Conservation (phyloP, 345 rosid species). For the Lumnitzera littorea region DNA sequence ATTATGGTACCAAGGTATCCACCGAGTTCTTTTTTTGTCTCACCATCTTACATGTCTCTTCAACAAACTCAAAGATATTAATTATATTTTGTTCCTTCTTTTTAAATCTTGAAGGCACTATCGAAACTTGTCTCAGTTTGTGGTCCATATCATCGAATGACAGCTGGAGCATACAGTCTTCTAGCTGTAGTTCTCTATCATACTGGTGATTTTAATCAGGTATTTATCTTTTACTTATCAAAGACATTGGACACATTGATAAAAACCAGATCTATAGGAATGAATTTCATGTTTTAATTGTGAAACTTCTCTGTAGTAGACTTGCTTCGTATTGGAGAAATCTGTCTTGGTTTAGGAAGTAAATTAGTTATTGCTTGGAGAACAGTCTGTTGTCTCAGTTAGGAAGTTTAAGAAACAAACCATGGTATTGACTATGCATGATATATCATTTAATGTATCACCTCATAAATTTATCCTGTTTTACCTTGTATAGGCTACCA, state of each 20-base stretch:
- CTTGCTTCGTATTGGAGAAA: no score
- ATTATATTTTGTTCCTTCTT: not conserved
- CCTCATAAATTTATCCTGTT: slow-evolving; percentile 10
- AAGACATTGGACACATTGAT: not conserved
- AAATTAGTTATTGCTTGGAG: no score
- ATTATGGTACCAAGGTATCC: slow-evolving; percentile 77
- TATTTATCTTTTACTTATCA: slow-evolving; percentile 14
- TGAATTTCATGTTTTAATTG: not conserved
- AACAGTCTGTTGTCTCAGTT: no score
- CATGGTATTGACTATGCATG: no score
- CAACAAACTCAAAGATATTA: not conserved
- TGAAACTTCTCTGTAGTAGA: no score
- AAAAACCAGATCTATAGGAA: no score
- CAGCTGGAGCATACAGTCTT: slow-evolving; percentile 98
- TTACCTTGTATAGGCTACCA: slow-evolving; percentile 61
- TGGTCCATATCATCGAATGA: slow-evolving; percentile 96
- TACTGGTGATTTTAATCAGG: slow-evolving; percentile 98
- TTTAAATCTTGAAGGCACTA: slow-evolving; percentile 56
- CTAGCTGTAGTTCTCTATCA: slow-evolving; percentile 95
- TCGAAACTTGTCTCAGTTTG: slow-evolving; percentile 88
- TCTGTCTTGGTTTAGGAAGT: no score
- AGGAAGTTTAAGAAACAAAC: no score
- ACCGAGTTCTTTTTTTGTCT: slow-evolving; percentile 2
- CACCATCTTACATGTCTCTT: slow-evolving; percentile 1
- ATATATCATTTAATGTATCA: no score